These are phyloP conservation scores for Amaranthus tricolor DNA, from an alignment of 179 eudicot genomes.

Conservation along the genomic window DNA sequence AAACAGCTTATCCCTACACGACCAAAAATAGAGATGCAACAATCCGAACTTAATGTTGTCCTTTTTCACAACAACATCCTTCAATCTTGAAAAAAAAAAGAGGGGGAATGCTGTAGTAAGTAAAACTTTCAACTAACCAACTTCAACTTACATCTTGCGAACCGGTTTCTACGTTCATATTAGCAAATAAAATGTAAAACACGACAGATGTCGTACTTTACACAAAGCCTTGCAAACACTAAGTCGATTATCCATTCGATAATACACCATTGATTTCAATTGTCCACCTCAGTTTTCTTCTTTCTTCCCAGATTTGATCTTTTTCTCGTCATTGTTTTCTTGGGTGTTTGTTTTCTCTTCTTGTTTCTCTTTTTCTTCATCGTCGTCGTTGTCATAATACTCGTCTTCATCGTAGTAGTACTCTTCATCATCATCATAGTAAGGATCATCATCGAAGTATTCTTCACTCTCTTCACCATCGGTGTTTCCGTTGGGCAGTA, in stretches of 20 bases:
- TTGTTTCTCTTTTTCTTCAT: too few species aligned
- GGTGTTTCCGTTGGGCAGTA: conserved; percentile 33
- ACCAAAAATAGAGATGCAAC: not conserved
- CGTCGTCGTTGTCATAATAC: conserved; percentile 29
- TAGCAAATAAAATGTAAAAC: conserved; percentile 14
- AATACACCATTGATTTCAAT: not conserved
- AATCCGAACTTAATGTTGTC: not conserved
- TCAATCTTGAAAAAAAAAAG: too few species aligned
- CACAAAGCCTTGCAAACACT: conserved; percentile 15
- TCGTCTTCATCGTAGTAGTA: conserved; percentile 54
- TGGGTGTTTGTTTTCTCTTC: not conserved
- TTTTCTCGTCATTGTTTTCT: conserved; percentile 1
- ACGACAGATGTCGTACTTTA: conserved; percentile 19
- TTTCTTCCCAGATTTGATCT: not conserved
- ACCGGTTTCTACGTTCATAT: not conserved
- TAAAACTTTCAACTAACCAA: not conserved
- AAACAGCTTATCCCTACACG: not conserved
- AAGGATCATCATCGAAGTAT: conserved; percentile 41
- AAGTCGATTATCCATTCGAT: conserved; percentile 8
- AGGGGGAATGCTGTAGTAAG: too few species aligned
- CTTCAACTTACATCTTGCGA: conserved; percentile 10
- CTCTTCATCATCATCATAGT: conserved; percentile 45
- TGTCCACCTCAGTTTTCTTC: conserved; percentile 13
- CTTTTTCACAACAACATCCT: not conserved
- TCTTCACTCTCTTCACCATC: conserved; percentile 51